A percentile compares a stretch with the other conserved stretches of the same genome.
These are phyloP conservation scores for Fragilaria crotonensis DNA, from an alignment of 108 stramenopile genomes.

Conservation along the genomic window DNA sequence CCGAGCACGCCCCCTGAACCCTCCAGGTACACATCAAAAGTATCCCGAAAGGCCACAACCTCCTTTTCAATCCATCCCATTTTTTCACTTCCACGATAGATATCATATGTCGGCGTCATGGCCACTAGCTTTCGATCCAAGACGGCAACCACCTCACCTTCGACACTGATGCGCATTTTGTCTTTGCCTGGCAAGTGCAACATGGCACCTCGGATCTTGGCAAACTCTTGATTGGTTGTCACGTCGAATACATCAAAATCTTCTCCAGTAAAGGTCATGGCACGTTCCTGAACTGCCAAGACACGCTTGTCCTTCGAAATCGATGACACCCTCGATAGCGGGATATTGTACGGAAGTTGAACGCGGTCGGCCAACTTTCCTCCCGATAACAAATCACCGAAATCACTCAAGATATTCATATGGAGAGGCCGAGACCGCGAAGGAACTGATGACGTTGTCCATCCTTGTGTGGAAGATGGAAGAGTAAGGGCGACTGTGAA, in stretches of 20 bases:
- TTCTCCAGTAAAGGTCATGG: conserved; percentile 62
- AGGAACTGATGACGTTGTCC: neutral
- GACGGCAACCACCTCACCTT: conserved; percentile 16
- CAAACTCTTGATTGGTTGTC: conserved; percentile 21
- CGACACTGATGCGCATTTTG: conserved; percentile 41
- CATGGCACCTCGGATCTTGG: conserved; percentile 64
- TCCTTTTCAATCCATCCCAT: conserved; percentile 78
- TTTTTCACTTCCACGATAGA: conserved; percentile 49
- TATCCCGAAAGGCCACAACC: conserved; percentile 50
- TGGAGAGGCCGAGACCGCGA: neutral
- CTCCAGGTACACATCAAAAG: conserved; percentile 69
- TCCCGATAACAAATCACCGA: conserved; percentile 41
- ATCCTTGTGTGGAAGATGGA: no score
- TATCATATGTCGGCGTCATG: conserved; percentile 62
- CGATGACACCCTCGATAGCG: conserved; percentile 26
- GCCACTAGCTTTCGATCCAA: conserved; percentile 64
- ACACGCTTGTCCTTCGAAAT: conserved; percentile 4
- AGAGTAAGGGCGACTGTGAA: no score
- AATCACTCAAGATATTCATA: conserved; percentile 21
- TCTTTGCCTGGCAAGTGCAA: conserved; percentile 73
- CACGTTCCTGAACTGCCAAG: conserved; percentile 41
- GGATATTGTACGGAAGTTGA: conserved; percentile 35
- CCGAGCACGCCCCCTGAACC: conserved; percentile 40
- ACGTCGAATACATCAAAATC: conserved; percentile 62
- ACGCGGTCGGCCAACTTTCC: conserved; percentile 37